Conservation (phyloP, 257 asterid genomes). For the Fraxinus quadrangulata region DNA sequence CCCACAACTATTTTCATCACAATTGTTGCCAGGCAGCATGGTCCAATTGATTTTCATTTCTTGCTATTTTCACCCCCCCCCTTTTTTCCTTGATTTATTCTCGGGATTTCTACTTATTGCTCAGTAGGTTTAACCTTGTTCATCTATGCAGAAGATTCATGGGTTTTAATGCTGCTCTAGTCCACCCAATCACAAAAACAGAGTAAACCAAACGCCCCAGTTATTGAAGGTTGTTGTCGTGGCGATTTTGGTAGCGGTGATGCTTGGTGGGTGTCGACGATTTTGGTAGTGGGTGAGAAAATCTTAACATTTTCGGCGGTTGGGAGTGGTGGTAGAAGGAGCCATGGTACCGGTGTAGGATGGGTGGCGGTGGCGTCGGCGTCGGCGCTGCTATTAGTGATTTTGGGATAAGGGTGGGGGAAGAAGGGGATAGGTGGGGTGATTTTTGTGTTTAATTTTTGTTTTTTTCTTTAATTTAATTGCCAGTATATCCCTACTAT, state of each 20-base stretch:
- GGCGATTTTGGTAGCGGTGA: slow-evolving; percentile 12
- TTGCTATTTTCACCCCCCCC: neutral
- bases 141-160: slow-evolving; percentile 29
- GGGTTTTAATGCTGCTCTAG: slow-evolving; percentile 53
- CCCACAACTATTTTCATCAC: neutral
- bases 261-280: too few relatives aligned
- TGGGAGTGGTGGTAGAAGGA: too few relatives aligned
- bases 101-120: neutral
- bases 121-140: neutral
- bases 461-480: too few relatives aligned
- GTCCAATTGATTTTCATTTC: neutral
- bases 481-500: too few relatives aligned
- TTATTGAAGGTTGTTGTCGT: slow-evolving; percentile 60
- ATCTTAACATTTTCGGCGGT: too few relatives aligned
- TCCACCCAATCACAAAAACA: slow-evolving; percentile 35
- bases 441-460: too few relatives aligned
- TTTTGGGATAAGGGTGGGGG: too few relatives aligned
- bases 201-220: slow-evolving; percentile 48
- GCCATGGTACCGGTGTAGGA: too few relatives aligned
- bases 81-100: neutral
- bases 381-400: too few relatives aligned
- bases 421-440: too few relatives aligned
- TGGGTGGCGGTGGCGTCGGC: too few relatives aligned
- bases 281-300: too few relatives aligned
- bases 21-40: neutral